These are phyloP conservation scores for Aspergillus quadrilineatus DNA, from an alignment of 2,329 filamentous ascomycete species.

Conservation along the genomic window DNA sequence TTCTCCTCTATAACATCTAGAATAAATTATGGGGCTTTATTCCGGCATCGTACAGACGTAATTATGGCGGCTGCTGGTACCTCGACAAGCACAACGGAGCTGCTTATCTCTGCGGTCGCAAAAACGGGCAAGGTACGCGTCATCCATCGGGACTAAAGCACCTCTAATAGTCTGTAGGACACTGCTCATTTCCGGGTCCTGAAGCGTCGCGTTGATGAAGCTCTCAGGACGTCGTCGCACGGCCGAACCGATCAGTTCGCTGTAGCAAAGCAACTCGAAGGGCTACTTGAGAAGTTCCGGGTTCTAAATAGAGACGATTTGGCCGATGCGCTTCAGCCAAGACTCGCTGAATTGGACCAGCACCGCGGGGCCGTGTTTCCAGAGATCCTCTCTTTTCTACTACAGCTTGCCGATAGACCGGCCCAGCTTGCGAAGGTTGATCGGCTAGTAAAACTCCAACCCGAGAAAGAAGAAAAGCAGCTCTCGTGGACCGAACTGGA, in stretches of 20 bases:
- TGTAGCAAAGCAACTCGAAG: slow-evolving; percentile 63
- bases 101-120: slow-evolving; percentile 67
- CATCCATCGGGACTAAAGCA: slow-evolving; percentile 1
- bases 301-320: slow-evolving; percentile 76
- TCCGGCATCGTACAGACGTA: background rate
- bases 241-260: slow-evolving; percentile 74
- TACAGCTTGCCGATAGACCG: slow-evolving; percentile 80
- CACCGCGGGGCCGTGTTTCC: slow-evolving; percentile 66
- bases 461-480: slow-evolving; percentile 46
- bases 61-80: slow-evolving; percentile 66
- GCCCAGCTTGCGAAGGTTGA: slow-evolving; percentile 66
- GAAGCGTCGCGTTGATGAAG: slow-evolving; percentile 34
- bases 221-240: slow-evolving; percentile 47
- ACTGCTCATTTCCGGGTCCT: slow-evolving; percentile 28
- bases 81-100: slow-evolving; percentile 64
- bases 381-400: slow-evolving; percentile 73
- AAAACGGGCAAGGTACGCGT: slow-evolving; percentile 49
- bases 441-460: slow-evolving; percentile 59
- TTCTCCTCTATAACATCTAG: background rate
- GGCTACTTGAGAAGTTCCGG: slow-evolving; percentile 82
- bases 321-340: slow-evolving; percentile 64
- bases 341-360: slow-evolving; percentile 60
- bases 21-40: slow-evolving; percentile 5
- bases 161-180: slow-evolving; percentile 27
- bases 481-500: slow-evolving; percentile 80